Base-by-base conservation (phyloP, 768 basidiomycete genomes). In the Phaffia australis region DNA sequence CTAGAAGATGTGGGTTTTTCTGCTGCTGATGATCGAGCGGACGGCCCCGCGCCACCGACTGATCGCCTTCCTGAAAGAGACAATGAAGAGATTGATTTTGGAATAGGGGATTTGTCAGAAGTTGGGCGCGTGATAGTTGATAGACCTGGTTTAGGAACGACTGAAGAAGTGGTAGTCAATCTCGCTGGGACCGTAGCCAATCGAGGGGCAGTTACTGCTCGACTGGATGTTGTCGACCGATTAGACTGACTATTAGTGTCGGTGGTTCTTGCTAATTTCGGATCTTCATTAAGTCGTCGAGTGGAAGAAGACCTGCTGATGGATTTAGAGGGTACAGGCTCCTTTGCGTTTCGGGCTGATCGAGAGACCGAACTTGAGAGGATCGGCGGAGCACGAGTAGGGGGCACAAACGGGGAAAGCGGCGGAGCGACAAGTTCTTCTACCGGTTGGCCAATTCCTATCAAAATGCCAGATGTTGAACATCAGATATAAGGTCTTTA, bases 371-470 rank as follows among this genome's bases (percentile, higher is more conserved):
- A 61, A 48, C 60, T 61, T 14, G 60, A 61, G 23, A 61, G 60
- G n/a, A 30, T 48, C 32, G 60, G 60, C 1, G 60, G 47, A 3
- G 60, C 27, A 21, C 60, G 47, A 48, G 60, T 30, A 3, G 60
- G 60, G 69, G 75, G 74, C 59, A 68, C 72, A 42, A 79, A 78
- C 16, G 76, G 75, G 4, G 56, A 57, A 16, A 19, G 5, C 50
- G 61, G 50, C 1, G 80, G 82, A 59, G 79, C 80, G 49, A 85
- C 73, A 6, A 92, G 83, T 64, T 92, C 89, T 58, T 88, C 86
- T 7, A 84, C 77, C 0, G 85, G 79, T 15, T 92, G 83, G 73
- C 93, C 89, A 61, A 93, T 83, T 73, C 87, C 90, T 90, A 71
- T 3, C 60, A 21, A 1, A 3, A 15, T 7, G 9, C 19, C 29